Base-by-base conservation (phyloP, 2,329 filamentous ascomycete species). In the Apiospora arundinis region DNA sequence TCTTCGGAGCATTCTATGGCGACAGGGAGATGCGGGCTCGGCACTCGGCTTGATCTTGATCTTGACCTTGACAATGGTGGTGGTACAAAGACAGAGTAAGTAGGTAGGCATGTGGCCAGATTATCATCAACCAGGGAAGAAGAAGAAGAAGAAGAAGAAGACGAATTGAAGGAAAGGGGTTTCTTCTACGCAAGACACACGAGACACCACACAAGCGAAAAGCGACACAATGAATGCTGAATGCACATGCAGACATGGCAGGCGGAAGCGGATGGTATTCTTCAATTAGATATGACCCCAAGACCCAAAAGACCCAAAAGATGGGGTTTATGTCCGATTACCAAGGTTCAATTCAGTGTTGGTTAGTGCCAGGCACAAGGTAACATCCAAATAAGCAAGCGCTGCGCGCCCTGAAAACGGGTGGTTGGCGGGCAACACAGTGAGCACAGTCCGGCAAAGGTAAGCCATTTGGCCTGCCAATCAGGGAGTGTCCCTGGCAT, bases 361-460 rank as follows among this genome's bases (percentile, higher is more conserved):
- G 46, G 46, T 56, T 56, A 32, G 25, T 60, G 52, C 52, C 28
- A 60, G 52, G 52, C 8, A 60, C 52, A 60, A 60, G 52, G 28
- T 60, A 21, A 60, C 5, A 60, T 21, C n/a, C n/a, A n/a, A n/a
- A n/a, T 11, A 9, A 32, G 14, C 4, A 2, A 32, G 14, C 48
- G 48, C 52, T 60, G 52, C 6, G 1, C 18, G 52, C 52, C 52
- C 52, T 60, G 52, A 32, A 67, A 68, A 68, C 14, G 44, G 66
- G 44, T 68, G 66, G 66, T 48, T 68, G 66, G 66, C 25, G n/a
- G 32, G n/a, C 18, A 42, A 5, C 32, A 32, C 32, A 32, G 32
- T 6, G 32, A 6, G 32, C 23, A 67, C 37, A 9, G 42, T 28
- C 42, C n/a, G 65, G 42, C 12, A 1, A 46, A 45, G 23, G 40